Evolutionary conservation across 352 stramenopile species (phyloP).

Genomic region (Thalassiosira oceanica): DNA sequence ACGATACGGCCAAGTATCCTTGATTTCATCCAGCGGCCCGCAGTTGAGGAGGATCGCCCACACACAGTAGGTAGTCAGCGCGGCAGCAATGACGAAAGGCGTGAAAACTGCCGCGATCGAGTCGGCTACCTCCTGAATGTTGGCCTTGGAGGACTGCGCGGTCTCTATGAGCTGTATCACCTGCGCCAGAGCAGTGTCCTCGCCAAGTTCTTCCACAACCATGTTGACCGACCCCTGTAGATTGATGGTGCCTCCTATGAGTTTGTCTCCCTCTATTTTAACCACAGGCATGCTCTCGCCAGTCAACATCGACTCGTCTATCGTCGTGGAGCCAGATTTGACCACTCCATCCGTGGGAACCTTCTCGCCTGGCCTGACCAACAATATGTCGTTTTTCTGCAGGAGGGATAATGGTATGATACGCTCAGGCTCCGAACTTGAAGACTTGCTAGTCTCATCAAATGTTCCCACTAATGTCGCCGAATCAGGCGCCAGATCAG

Average conservation of each 20-base stretch:
- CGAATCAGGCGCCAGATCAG: conserved; percentile 93
- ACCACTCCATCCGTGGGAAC: conserved; percentile 92
- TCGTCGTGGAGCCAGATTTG: conserved; percentile 85
- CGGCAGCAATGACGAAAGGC: conserved; percentile 90
- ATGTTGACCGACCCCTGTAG: conserved; percentile 85
- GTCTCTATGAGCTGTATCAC: conserved; percentile 98
- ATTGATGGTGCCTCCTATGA: conserved; percentile 93
- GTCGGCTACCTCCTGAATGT: conserved; percentile 97
- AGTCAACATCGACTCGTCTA: conserved; percentile 97
- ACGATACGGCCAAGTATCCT: conserved; percentile 55
- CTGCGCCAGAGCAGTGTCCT: conserved; percentile 92
- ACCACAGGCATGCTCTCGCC: conserved; percentile 93
- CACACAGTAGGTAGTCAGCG: conserved; percentile 90
- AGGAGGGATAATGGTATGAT: conserved; percentile 78
- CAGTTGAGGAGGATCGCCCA: conserved; percentile 88
- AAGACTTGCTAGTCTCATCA: conserved; percentile 13
- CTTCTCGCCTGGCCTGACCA: conserved; percentile 89
- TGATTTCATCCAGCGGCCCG: conserved; percentile 45
- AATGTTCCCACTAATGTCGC: conserved; percentile 89
- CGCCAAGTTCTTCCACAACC: conserved; percentile 89
- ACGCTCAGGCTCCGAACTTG: conserved; percentile 30
- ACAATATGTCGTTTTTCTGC: conserved; percentile 89
- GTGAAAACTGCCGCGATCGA: conserved; percentile 92
- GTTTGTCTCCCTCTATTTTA: conserved; percentile 86
- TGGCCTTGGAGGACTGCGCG: conserved; percentile 95